Conservation (phyloP, 179 eudicot species). For the Nepenthes alata region DNA sequence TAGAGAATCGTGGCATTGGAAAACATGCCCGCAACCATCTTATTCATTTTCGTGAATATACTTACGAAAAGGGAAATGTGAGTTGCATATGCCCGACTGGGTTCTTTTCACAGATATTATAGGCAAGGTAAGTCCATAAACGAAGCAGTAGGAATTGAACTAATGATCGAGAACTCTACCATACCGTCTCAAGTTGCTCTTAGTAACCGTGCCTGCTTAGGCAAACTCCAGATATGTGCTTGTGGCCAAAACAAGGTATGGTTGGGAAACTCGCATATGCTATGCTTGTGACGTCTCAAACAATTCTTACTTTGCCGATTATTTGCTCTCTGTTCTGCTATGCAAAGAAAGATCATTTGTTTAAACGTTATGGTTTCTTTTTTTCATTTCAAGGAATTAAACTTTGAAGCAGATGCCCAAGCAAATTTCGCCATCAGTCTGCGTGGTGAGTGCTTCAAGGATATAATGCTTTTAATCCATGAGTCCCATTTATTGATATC, state of each 20-base stretch:
- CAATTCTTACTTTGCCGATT: neutral
- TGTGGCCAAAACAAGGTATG: neutral
- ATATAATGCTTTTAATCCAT: neutral
- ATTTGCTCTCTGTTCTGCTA: neutral
- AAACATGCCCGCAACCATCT: no score
- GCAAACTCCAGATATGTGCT: no score
- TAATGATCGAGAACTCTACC: no score
- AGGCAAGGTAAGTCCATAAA: no score
- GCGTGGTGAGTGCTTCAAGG: slow-evolving; percentile 17
- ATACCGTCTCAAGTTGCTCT: no score
- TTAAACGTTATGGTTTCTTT: neutral
- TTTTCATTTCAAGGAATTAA: slow-evolving; percentile 23
- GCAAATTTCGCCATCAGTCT: slow-evolving; percentile 46
- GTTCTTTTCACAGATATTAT: no score
- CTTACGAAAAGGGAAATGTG: neutral
- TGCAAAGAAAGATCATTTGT: neutral
- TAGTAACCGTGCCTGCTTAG: no score
- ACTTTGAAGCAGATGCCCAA: slow-evolving; percentile 53
- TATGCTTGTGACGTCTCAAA: neutral
- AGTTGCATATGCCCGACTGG: neutral
- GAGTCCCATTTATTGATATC: no score
- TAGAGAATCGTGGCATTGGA: no score
- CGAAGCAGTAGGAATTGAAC: no score
- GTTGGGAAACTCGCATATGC: neutral
- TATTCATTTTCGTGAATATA: no score